Evolutionary conservation across 352 stramenopile species (phyloP).

Genomic region (Pythium coloratum): DNA sequence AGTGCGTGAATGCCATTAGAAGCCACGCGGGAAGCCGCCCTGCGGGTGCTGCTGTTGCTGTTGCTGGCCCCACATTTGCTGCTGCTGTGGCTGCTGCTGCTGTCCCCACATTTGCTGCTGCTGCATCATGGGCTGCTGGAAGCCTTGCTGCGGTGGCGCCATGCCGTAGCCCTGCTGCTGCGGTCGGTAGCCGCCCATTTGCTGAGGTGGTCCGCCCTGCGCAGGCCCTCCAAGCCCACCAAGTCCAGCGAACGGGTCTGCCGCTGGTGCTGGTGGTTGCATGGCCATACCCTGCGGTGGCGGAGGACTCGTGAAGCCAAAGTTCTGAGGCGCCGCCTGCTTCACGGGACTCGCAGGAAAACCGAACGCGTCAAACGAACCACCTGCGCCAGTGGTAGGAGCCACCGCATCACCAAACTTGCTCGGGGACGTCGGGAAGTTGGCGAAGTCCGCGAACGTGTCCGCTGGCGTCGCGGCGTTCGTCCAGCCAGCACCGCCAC

Average conservation of each 20-base stretch:
- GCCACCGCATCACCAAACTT: conserved; percentile 16
- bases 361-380: conserved; percentile 49
- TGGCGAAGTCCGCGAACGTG: conserved; percentile 67
- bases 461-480: conserved; percentile 23
- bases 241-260: conserved; percentile 58
- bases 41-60: conserved; percentile 22
- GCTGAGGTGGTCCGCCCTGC: not conserved
- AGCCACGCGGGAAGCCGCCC: conserved; percentile 30
- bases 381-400: conserved; percentile 1
- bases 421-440: conserved; percentile 43
- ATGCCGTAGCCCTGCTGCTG: conserved; percentile 28
- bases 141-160: conserved; percentile 20
- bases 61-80: conserved; percentile 38
- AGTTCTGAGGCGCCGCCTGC: conserved; percentile 19
- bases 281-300: conserved; percentile 15
- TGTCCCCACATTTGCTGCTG: conserved; percentile 29
- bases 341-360: conserved; percentile 57
- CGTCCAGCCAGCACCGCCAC: conserved; percentile 20
- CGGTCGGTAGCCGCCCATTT: conserved; percentile 22
- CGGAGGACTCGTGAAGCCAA: conserved; percentile 20
- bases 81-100: conserved; percentile 25
- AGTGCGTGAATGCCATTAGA: conserved; percentile 14
- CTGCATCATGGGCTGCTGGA: conserved; percentile 23
- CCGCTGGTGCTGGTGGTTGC: conserved; percentile 23
- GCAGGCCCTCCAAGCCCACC: conserved; percentile 14